Base-by-base conservation (phyloP, 148 eudicot species). In the Cornus kousa region DNA sequence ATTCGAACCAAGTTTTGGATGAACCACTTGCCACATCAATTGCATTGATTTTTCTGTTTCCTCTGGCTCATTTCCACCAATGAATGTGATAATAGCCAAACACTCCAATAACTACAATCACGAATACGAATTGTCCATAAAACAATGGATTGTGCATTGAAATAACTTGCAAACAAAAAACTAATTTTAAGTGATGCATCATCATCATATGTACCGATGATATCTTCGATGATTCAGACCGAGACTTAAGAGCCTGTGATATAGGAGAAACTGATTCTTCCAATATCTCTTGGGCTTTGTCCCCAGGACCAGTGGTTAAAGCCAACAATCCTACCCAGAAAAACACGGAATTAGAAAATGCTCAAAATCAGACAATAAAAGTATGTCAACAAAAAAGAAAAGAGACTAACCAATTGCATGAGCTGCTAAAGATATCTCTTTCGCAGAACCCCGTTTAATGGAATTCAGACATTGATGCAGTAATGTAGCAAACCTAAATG, bases 1-100 rank as follows among this genome's bases (percentile, higher is more conserved):
- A 85, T 96, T 96, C 76, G 90, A 64, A 73, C 91, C 91, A 82
- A 91, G 74, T 86, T 96, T 96, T 43, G 97, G 97, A 75, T 88
- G 91, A 81, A 90, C 93, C 78, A 96, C 91, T 86, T 96, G 95
- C 98, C 97, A 96, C 97, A 93, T 91, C 48, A 89, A 77, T 82
- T 93, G 97, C 99, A 96, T 92, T 31, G 94, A 80, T 79, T 78
- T 85, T 68, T 96, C 92, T 16, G 93, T 93, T 79, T 91, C 92
- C 81, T 88, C 95, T 3, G 84, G 89, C 39, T 89, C 93, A 78
- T 90, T 87, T 74, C 91, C 97, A 43, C 97, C 97, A 81, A 92
- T 71, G 46, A 96, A 96, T 79, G 98, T 92, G 80, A 91, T 76
- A 46, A 93, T 62, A 73, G 98, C 94, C 88, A 96, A 80, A 75